Percentiles rank a stretch among this genome's conserved stretches.
Conservation (phyloP, 2,329 filamentous ascomycete species). For the Fusarium mangiferae region DNA sequence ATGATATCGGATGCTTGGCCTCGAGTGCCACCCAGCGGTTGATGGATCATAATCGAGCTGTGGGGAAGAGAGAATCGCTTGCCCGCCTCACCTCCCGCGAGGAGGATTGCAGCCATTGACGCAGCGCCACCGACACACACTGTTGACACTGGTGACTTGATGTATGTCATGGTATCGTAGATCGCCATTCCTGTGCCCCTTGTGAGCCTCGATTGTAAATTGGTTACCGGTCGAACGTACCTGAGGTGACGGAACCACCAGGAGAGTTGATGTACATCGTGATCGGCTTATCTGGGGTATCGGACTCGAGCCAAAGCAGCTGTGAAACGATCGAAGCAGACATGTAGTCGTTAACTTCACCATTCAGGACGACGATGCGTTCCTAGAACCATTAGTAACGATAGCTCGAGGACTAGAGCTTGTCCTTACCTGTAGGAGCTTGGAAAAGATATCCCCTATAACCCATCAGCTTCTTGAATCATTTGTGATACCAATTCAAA, state of each 20-base stretch:
- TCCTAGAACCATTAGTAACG: slow-evolving; percentile 63
- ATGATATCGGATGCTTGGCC: slow-evolving; percentile 83
- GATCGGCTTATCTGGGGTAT: slow-evolving; percentile 93
- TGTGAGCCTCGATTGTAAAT: slow-evolving; percentile 6
- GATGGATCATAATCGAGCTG: slow-evolving; percentile 95
- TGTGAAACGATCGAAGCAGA: slow-evolving; percentile 96
- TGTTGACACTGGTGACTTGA: slow-evolving; percentile 89
- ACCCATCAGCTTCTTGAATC: slow-evolving; percentile 27
- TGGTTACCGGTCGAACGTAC: slow-evolving; percentile 46
- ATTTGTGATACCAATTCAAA: not conserved
- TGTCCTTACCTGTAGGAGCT: slow-evolving; percentile 73
- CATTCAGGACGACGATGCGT: slow-evolving; percentile 93
- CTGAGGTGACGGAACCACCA: slow-evolving; percentile 85
- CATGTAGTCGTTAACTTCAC: slow-evolving; percentile 87
- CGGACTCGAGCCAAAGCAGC: slow-evolving; percentile 96
- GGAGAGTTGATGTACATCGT: slow-evolving; percentile 98
- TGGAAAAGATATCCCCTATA: slow-evolving; percentile 83
- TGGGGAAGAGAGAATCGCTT: slow-evolving; percentile 93
- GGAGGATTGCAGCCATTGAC: slow-evolving; percentile 90
- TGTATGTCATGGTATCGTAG: slow-evolving; percentile 99
- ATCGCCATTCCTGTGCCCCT: slow-evolving; percentile 74
- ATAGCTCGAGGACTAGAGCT: not conserved
- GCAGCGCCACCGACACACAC: slow-evolving; percentile 96
- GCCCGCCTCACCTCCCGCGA: slow-evolving; percentile 85
- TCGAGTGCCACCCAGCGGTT: slow-evolving; percentile 80